Percentiles rank a stretch among this genome's conserved stretches.
Conservation (phyloP, 1,284 basidiomycete genomes). For the Ganoderma lingzhi region DNA sequence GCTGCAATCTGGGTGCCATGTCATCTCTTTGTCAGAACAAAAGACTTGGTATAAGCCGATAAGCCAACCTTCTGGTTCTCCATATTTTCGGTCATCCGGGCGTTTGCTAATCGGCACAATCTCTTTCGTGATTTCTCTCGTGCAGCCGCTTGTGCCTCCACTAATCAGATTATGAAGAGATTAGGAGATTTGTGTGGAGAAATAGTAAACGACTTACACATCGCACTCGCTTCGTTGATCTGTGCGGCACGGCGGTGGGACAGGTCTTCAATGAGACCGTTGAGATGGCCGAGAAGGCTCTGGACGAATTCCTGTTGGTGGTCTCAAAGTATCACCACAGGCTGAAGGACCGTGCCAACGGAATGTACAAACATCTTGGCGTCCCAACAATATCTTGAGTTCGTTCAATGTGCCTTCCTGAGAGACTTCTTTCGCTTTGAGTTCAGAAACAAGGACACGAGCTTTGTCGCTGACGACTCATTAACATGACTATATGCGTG, state of each 20-base stretch:
- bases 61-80: conserved; percentile 51
- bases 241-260: conserved; percentile 43
- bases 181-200: background rate
- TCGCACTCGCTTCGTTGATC: conserved; percentile 47
- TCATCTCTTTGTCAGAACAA: conserved; percentile 9
- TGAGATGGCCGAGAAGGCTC: conserved; percentile 41
- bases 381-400: conserved; percentile 34
- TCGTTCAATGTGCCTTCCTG: conserved; percentile 35
- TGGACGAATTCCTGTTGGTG: conserved; percentile 45
- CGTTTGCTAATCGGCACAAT: conserved; percentile 46
- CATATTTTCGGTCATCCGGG: conserved; percentile 48
- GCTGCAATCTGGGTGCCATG: conserved; percentile 45
- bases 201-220: conserved; percentile 41
- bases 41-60: background rate
- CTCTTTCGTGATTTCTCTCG: conserved; percentile 48
- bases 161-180: conserved; percentile 35
- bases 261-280: conserved; percentile 46
- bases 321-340: no score
- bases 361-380: conserved; percentile 36
- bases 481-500: conserved; percentile 11
- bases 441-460: conserved; percentile 34
- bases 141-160: conserved; percentile 43
- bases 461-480: conserved; percentile 38
- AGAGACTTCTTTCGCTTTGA: conserved; percentile 38
- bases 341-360: no score